Evolutionary conservation across 768 basidiomycete species (phyloP).

Genomic region (Collybia nuda): DNA sequence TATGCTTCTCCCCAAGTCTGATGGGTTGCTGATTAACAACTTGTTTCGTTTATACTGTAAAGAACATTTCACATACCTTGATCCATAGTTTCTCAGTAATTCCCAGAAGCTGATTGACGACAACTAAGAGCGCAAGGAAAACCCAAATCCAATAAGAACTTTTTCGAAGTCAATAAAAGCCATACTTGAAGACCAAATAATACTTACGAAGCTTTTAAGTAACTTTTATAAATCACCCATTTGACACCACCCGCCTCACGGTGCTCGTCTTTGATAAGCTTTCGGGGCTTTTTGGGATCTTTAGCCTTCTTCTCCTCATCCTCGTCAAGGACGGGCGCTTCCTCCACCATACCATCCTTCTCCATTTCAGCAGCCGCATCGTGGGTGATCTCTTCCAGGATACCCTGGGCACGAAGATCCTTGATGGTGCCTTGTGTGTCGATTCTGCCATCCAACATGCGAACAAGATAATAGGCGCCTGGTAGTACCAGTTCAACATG

Average conservation of each 20-base stretch:
- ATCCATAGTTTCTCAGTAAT: slow-evolving; percentile 75
- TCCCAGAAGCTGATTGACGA: slow-evolving; percentile 51
- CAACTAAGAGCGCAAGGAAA: slow-evolving; percentile 47
- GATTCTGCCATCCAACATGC: slow-evolving; percentile 77
- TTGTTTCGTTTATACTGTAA: background rate
- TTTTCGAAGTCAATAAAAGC: background rate
- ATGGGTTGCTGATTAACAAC: background rate
- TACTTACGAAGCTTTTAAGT: slow-evolving; percentile 70
- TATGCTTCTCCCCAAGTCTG: slow-evolving; percentile 74
- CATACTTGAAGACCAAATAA: background rate
- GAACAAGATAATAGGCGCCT: slow-evolving; percentile 64
- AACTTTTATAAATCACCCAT: slow-evolving; percentile 68
- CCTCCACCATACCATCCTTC: slow-evolving; percentile 42
- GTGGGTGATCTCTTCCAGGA: slow-evolving; percentile 58
- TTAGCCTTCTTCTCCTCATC: slow-evolving; percentile 25
- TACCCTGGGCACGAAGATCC: slow-evolving; percentile 59
- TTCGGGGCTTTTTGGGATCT: slow-evolving; percentile 60
- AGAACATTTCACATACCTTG: slow-evolving; percentile 38
- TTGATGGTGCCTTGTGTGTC: slow-evolving; percentile 67
- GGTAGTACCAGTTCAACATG: slow-evolving; percentile 83
- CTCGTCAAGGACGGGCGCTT: slow-evolving; percentile 22
- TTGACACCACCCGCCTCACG: slow-evolving; percentile 81
- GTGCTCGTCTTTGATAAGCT: slow-evolving; percentile 81
- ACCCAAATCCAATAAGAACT: slow-evolving; percentile 72
- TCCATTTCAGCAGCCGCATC: slow-evolving; percentile 50